phyloP scores from a whole-genome alignment of 2,329 filamentous ascomycete genomes.

The Elsinoe arachidis region DNA sequence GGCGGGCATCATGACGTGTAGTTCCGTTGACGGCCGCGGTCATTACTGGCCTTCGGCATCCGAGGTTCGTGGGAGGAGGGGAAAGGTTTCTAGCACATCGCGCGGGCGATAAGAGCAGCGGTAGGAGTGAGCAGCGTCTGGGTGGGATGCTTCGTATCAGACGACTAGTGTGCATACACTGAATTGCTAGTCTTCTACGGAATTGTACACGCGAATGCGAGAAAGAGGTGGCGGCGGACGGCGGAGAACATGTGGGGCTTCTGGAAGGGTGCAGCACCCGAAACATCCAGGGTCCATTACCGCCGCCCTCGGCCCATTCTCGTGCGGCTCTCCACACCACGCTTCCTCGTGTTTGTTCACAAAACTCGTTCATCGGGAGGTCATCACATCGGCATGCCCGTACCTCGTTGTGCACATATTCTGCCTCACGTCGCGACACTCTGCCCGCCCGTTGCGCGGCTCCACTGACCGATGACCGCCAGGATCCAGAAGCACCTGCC shows the following conservation, averaged over 20 bases:
- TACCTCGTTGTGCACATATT: no score
- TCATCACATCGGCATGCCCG: no score
- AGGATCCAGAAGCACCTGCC: background rate
- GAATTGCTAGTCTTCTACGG: background rate
- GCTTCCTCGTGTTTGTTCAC: background rate
- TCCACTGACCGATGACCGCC: no score
- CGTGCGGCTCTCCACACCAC: background rate
- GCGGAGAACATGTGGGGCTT: conserved; percentile 8
- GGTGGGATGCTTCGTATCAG: background rate
- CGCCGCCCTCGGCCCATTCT: background rate
- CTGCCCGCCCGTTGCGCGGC: no score
- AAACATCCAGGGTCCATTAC: background rate
- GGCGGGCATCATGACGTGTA: conserved; percentile 15
- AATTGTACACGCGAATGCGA: background rate
- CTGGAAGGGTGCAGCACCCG: background rate
- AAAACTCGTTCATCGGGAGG: no score
- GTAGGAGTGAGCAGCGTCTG: no score
- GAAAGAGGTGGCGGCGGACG: background rate
- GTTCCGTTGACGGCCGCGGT: conserved; percentile 6
- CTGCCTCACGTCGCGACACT: no score
- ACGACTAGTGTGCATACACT: background rate
- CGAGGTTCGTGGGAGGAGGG: background rate
- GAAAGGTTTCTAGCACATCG: background rate
- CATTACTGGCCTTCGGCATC: conserved; percentile 11
- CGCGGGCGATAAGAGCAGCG: background rate